These are phyloP conservation scores for Rhytidhysteron rufulum DNA, from an alignment of 2,329 filamentous ascomycete species.

Conservation along the genomic window DNA sequence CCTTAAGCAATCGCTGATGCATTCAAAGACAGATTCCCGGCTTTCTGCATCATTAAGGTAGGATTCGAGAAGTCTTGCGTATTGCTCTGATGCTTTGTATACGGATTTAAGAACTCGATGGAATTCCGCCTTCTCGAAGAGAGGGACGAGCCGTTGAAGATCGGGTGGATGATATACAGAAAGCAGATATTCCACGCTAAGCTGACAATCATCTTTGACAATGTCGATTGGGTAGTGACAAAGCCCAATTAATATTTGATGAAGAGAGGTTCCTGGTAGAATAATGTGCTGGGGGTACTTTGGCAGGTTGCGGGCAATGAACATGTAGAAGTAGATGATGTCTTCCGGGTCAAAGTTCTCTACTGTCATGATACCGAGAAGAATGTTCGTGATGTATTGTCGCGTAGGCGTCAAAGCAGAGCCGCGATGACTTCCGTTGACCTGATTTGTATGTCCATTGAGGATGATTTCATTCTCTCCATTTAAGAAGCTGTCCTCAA, in stretches of 20 bases:
- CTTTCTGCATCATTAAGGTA: conserved; percentile 85
- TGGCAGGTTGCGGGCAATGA: conserved; percentile 89
- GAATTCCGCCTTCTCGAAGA: conserved; percentile 77
- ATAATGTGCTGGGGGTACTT: conserved; percentile 97
- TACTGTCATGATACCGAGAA: conserved; percentile 84
- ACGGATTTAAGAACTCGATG: conserved; percentile 88
- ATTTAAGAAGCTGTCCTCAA: conserved; percentile 92
- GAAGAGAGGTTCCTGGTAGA: conserved; percentile 79
- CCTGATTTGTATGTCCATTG: conserved; percentile 45
- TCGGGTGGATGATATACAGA: conserved; percentile 91
- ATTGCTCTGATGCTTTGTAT: conserved; percentile 76
- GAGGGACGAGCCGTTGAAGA: conserved; percentile 67
- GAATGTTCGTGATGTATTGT: conserved; percentile 86
- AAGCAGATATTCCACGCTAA: conserved; percentile 93
- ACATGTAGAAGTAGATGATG: conserved; percentile 96
- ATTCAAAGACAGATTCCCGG: conserved; percentile 70
- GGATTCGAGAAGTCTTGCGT: conserved; percentile 69
- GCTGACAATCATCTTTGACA: conserved; percentile 86
- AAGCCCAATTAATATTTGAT: conserved; percentile 73
- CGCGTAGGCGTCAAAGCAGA: conserved; percentile 59
- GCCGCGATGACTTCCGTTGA: conserved; percentile 47
- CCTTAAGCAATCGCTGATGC: conserved; percentile 70
- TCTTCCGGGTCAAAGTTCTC: conserved; percentile 73
- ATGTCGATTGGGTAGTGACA: conserved; percentile 79
- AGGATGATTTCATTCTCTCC: conserved; percentile 63